Evolutionary conservation across 352 stramenopile species (phyloP), one percentile per base, ranked within the genome.

Genomic region (Pythium diclinum): DNA sequence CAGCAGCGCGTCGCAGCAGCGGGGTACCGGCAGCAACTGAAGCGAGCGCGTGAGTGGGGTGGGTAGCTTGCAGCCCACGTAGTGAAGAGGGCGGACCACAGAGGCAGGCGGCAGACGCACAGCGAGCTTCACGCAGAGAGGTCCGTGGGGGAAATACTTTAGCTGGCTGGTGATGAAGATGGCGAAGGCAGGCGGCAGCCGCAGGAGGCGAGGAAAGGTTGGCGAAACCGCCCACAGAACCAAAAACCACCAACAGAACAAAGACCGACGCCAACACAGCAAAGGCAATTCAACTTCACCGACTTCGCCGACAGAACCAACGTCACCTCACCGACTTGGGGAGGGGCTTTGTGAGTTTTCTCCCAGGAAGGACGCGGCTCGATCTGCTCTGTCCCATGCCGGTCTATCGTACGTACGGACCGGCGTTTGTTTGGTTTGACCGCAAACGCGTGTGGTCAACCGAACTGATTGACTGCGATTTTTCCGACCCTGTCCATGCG

Each of bases 341-440:
- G 30, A 55, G 28, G 40, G 28, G 32, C 28, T 56, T 47, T 52
- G 34, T 13, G 46, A 40, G n/a, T 61, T 25, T 62, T 66, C 52
- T 66, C 30, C 44, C 36, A 28, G 25, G 25, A 25, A 13, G 36
- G 42, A 19, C 9, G 40, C 13, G 5, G 38, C 19, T 33, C 21
- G 8, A 33, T 14, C 47, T 32, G 59, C 49, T 54, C 53, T 67
- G 61, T 67, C 61, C 61, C 61, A 67, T 62, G 61, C 55, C 61
- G 48, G 34, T 59, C 36, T 58, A 21, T 64, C 53, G 36, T 46
- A 23, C 56, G 56, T 25, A 61, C 36, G 54, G 28, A 59, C 9
- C 14, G 28, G 17, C 6, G 42, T 25, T 28, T 28, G 42, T 25
- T 28, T 28, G 25, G 25, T 28, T 28, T 49, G 42, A 13, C 17